Evolutionary conservation across 2,329 filamentous ascomycete genomes (phyloP).

Genomic region (Colletotrichum sp.): DNA sequence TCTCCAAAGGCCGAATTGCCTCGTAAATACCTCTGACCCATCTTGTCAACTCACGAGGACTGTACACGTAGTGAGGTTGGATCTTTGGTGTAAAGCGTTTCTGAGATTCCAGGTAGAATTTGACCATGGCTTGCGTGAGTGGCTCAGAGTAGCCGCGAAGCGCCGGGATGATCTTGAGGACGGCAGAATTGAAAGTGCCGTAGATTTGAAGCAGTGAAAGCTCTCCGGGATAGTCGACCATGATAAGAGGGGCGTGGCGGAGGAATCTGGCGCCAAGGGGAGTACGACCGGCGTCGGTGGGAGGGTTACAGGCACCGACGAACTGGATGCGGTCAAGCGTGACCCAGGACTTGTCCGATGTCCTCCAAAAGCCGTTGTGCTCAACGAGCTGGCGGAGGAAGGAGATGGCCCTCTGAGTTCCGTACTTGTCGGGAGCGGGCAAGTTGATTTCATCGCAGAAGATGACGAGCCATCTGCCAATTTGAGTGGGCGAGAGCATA

Average conservation of each 20-base stretch:
- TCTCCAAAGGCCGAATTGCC: constrained; percentile 91
- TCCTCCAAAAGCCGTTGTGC: constrained; percentile 99
- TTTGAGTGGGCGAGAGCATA: constrained; percentile 93
- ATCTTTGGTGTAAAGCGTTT: constrained; percentile 94
- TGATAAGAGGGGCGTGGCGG: constrained; percentile 95
- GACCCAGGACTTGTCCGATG: constrained; percentile 97
- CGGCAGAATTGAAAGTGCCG: constrained; percentile 94
- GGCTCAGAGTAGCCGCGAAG: constrained; percentile 94
- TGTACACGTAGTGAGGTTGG: constrained; percentile 99
- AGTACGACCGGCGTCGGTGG: constrained; percentile 95
- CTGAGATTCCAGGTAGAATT: constrained; percentile 94
- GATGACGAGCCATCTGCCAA: constrained; percentile 95
- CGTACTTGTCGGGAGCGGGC: constrained; percentile 96
- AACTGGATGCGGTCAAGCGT: constrained; percentile 98
- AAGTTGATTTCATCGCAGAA: constrained; percentile 99
- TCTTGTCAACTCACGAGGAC: constrained; percentile 94
- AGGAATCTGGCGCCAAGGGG: constrained; percentile 93
- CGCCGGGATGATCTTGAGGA: constrained; percentile 95
- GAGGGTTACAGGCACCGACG: constrained; percentile 97
- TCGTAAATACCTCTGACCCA: constrained; percentile 99
- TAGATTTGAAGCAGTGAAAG: constrained; percentile 96
- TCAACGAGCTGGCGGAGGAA: constrained; percentile 98
- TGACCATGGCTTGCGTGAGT: constrained; percentile 96
- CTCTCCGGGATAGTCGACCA: constrained; percentile 99
- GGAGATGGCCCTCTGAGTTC: constrained; percentile 95